Conservation (phyloP, 768 basidiomycete species). For the Leccinum subtestaceum region DNA sequence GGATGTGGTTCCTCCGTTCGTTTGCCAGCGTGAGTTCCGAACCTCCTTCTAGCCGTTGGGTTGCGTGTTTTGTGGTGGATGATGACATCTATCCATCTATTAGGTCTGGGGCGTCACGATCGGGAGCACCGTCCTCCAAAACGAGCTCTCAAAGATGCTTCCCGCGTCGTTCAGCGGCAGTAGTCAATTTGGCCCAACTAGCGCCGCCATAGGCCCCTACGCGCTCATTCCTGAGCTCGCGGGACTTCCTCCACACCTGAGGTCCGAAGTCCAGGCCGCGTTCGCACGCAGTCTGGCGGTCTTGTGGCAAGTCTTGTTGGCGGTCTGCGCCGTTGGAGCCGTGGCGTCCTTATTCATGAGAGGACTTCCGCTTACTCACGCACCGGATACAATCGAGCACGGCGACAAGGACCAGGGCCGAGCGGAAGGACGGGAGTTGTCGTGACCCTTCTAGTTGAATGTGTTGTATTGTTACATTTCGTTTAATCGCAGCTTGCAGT, state of each 20-base stretch:
- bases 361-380: constrained; percentile 7
- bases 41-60: too few species aligned
- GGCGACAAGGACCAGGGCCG: neutral
- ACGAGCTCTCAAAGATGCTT: constrained; percentile 41
- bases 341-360: constrained; percentile 19
- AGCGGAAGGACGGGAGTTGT: neutral
- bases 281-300: constrained; percentile 39
- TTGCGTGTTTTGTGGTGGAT: neutral
- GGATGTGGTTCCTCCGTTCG: constrained; percentile 33
- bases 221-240: constrained; percentile 43
- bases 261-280: constrained; percentile 37
- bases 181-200: constrained; percentile 23
- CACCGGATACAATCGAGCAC: neutral
- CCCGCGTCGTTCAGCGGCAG: constrained; percentile 35
- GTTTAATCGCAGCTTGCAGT: neutral
- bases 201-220: constrained; percentile 29
- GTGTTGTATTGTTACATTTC: neutral
- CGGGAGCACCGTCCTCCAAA: constrained; percentile 50
- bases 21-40: constrained; percentile 24
- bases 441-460: neutral
- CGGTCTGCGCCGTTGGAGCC: constrained; percentile 27
- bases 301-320: constrained; percentile 45
- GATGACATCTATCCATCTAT: neutral
- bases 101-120: constrained; percentile 53
- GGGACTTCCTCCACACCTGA: constrained; percentile 33